Conservation (phyloP, 768 basidiomycete species). For the Calocera viscosa region DNA sequence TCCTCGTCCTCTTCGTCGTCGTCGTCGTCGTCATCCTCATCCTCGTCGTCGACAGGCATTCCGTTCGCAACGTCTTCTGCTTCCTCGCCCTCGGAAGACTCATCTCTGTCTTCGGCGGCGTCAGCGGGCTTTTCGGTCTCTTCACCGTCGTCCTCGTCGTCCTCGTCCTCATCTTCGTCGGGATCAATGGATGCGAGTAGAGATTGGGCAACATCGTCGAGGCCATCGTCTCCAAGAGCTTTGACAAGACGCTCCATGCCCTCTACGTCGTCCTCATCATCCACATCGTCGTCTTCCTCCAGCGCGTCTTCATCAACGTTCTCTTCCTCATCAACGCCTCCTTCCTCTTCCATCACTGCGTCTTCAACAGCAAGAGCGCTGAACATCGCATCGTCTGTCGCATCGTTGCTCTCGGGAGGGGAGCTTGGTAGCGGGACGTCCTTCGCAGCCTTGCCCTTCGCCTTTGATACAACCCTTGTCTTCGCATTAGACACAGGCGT, state of each 20-base stretch:
- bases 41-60: slow-evolving; percentile 17
- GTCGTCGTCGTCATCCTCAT: slow-evolving; percentile 23
- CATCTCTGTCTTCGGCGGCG: slow-evolving; percentile 10
- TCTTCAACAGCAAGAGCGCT: background rate
- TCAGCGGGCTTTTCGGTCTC: slow-evolving; percentile 12
- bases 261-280: slow-evolving; percentile 40
- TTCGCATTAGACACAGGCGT: background rate
- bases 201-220: slow-evolving; percentile 52
- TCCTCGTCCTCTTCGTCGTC: slow-evolving; percentile 33
- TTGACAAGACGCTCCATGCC: slow-evolving; percentile 48
- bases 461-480: background rate
- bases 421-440: background rate
- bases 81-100: slow-evolving; percentile 22
- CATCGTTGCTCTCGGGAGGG: background rate
- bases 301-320: slow-evolving; percentile 19
- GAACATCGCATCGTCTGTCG: background rate
- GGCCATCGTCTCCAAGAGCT: slow-evolving; percentile 49
- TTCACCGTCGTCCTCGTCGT: slow-evolving; percentile 17
- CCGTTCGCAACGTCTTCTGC: slow-evolving; percentile 24
- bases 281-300: slow-evolving; percentile 19
- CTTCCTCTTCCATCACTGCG: background rate
- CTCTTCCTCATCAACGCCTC: slow-evolving; percentile 7
- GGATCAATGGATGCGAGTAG: slow-evolving; percentile 37
- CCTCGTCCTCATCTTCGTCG: slow-evolving; percentile 17
- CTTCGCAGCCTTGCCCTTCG: background rate